Conservation (phyloP, 441 rosid genomes). For the Jatropha podagrica region DNA sequence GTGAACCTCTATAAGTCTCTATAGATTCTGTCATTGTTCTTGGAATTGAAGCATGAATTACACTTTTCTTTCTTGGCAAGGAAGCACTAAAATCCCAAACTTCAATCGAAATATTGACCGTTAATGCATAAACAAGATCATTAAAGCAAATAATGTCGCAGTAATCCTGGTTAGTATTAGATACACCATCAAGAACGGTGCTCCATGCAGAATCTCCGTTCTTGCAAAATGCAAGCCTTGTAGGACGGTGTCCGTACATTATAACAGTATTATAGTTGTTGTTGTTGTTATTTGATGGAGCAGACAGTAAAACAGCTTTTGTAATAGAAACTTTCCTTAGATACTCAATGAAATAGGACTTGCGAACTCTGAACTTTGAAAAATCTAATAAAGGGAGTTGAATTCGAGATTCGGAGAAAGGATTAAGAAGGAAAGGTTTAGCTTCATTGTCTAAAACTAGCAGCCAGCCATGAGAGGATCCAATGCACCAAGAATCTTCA, state of each 20-base stretch:
- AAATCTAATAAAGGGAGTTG: background rate
- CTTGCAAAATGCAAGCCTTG: slow-evolving; percentile 15
- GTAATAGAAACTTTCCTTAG: background rate
- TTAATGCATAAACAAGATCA: slow-evolving; percentile 20
- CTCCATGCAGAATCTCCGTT: slow-evolving; percentile 18
- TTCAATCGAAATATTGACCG: slow-evolving; percentile 5
- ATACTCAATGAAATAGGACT: background rate
- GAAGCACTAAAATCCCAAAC: slow-evolving; percentile 21
- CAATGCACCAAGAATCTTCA: slow-evolving; percentile 16
- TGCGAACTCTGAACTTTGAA: background rate
- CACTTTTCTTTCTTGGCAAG: slow-evolving; percentile 11
- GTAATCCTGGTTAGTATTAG: background rate
- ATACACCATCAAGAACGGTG: slow-evolving; percentile 5
- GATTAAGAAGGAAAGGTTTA: slow-evolving; percentile 8
- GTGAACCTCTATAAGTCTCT: background rate
- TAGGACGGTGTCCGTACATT: background rate
- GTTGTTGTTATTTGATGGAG: background rate
- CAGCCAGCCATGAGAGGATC: slow-evolving; percentile 33
- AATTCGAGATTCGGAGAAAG: background rate
- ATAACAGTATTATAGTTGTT: slow-evolving; percentile 3
- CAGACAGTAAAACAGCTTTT: slow-evolving; percentile 16
- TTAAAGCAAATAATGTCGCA: slow-evolving; percentile 13
- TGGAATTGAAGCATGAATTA: slow-evolving; percentile 4
- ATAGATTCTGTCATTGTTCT: background rate
- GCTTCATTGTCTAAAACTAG: background rate